A percentile compares a stretch with the other conserved stretches of the same genome.
Conservation (phyloP, 805 yeast species). For the Cyberlindnera subsufficiens region DNA sequence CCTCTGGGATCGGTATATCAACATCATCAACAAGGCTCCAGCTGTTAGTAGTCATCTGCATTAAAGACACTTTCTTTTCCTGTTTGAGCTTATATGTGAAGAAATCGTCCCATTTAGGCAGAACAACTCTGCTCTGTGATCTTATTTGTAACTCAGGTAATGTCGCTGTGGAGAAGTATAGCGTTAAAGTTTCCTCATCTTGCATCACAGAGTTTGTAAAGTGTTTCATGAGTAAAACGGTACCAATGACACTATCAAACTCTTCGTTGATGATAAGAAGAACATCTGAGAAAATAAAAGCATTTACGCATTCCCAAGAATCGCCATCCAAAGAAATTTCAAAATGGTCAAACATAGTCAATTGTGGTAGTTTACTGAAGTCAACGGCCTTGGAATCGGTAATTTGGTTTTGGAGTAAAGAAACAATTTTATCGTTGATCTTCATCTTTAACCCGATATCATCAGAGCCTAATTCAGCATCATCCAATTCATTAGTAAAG, state of each 20-base stretch:
- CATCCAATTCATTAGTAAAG: constrained; percentile 14
- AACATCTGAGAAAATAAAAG: constrained; percentile 29
- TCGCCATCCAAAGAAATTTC: constrained; percentile 37
- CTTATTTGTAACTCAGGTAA: constrained; percentile 39
- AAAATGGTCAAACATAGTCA: constrained; percentile 36
- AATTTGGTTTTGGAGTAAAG: constrained; percentile 1
- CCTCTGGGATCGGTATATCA: constrained; percentile 30
- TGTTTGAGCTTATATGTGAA: constrained; percentile 9
- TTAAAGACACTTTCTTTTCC: constrained; percentile 25
- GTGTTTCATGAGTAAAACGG: constrained; percentile 32
- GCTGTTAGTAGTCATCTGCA: constrained; percentile 45
- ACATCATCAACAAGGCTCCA: constrained; percentile 36
- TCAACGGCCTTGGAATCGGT: constrained; percentile 10
- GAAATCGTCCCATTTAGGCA: constrained; percentile 37
- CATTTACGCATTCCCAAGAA: constrained; percentile 34
- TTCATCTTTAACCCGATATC: constrained; percentile 7
- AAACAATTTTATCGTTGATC: constrained; percentile 12
- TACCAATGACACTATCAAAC: constrained; percentile 31
- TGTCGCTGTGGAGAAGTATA: constrained; percentile 34
- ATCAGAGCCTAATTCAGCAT: not conserved
- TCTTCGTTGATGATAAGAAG: constrained; percentile 24
- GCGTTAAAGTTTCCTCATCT: constrained; percentile 22
- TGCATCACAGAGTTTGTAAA: constrained; percentile 25
- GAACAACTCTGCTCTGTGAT: constrained; percentile 26
- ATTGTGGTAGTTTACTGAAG: constrained; percentile 18